Evolutionary conservation across 495 filamentous ascomycete species (phyloP).

Genomic region (Parachaetomium inaequale): DNA sequence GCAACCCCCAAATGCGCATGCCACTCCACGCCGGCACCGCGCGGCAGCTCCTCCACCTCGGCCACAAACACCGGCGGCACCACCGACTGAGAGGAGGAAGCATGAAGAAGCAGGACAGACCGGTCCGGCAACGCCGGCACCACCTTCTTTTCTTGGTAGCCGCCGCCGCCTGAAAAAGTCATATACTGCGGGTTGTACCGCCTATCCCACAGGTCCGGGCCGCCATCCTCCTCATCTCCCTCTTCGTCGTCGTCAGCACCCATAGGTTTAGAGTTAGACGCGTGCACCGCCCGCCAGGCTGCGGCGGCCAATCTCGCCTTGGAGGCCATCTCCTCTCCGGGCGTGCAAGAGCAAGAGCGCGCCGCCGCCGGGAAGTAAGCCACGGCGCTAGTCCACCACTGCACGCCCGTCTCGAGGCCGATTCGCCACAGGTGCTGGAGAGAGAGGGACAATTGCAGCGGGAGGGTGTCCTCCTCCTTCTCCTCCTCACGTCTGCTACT

Average conservation of each 20-base stretch:
- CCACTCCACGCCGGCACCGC: constrained; percentile 34
- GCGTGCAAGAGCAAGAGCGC: not conserved
- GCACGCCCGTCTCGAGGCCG: constrained; percentile 64
- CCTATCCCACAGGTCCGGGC: constrained; percentile 70
- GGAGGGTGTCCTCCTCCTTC: constrained; percentile 9
- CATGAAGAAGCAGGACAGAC: not conserved
- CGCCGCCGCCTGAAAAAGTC: constrained; percentile 22
- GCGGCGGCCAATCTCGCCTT: constrained; percentile 23
- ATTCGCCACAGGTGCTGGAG: constrained; percentile 91
- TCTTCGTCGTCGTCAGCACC: constrained; percentile 28
- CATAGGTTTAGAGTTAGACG: constrained; percentile 9
- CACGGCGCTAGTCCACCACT: constrained; percentile 68
- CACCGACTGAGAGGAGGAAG: not conserved
- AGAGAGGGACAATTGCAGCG: constrained; percentile 48
- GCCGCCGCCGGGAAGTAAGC: constrained; percentile 56
- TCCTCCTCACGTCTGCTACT: not conserved
- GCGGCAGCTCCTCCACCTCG: constrained; percentile 46
- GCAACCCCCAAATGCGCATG: constrained; percentile 32
- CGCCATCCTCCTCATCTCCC: constrained; percentile 41
- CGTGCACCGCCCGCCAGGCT: constrained; percentile 40
- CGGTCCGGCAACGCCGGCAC: not conserved
- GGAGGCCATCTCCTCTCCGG: constrained; percentile 1
- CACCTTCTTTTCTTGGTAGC: constrained; percentile 1
- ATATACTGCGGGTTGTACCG: constrained; percentile 50
- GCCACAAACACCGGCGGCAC: constrained; percentile 66